Evolutionary conservation across 2,329 filamentous ascomycete genomes (phyloP).

Genomic region (Coniochaeta prunicola): DNA sequence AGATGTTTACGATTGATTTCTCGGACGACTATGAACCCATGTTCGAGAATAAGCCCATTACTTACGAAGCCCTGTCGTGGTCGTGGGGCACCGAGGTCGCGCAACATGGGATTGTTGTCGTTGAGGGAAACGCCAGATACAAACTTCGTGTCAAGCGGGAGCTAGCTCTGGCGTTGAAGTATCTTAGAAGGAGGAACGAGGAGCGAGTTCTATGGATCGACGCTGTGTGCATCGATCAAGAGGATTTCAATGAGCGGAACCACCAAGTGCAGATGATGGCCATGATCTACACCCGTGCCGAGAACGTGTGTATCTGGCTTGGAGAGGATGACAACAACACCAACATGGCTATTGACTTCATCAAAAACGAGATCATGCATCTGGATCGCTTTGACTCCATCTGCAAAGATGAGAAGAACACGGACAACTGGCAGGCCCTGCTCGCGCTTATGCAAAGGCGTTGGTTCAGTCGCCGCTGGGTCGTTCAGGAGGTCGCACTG

Average conservation of each 20-base stretch:
- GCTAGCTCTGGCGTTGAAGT: constrained; percentile 9
- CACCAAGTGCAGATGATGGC: constrained; percentile 27
- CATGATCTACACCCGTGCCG: constrained; percentile 22
- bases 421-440: constrained; percentile 22
- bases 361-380: constrained; percentile 20
- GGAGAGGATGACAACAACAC: constrained; percentile 20
- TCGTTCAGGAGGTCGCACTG: constrained; percentile 33
- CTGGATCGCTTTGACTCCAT: constrained; percentile 23
- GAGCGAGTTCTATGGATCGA: constrained; percentile 24
- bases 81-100: no score
- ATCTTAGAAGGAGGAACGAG: constrained; percentile 4
- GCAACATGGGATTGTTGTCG: not conserved
- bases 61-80: no score
- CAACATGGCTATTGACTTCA: constrained; percentile 22
- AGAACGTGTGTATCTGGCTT: constrained; percentile 24
- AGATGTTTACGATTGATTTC: no score
- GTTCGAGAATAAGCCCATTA: not conserved
- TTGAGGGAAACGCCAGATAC: not conserved
- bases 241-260: constrained; percentile 19
- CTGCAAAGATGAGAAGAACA: constrained; percentile 12
- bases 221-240: constrained; percentile 24
- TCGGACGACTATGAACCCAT: no score
- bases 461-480: constrained; percentile 33
- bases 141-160: not conserved
- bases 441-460: constrained; percentile 26